Conservation (phyloP, 1,284 basidiomycete genomes). For the Clitocybe nebularis region DNA sequence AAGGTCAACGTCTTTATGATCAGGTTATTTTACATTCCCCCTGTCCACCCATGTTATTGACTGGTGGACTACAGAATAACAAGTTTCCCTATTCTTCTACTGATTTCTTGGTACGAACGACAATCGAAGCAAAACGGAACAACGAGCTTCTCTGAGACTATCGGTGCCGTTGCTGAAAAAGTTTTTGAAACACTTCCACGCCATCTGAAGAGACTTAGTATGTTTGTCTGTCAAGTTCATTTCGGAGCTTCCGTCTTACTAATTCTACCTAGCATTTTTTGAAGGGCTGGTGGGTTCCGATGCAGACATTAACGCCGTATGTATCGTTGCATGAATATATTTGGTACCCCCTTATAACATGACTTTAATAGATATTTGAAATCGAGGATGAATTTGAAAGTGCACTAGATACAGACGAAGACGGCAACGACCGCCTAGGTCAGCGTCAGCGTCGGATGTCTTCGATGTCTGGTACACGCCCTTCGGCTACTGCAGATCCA, state of each 20-base stretch:
- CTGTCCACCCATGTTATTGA: too few relatives aligned
- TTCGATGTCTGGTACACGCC: slow-evolving; percentile 16
- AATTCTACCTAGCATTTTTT: slow-evolving; percentile 75
- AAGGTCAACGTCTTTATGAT: slow-evolving; percentile 88
- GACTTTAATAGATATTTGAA: slow-evolving; percentile 66
- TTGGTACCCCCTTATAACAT: not conserved
- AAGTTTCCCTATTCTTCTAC: slow-evolving; percentile 81
- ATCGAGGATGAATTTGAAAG: slow-evolving; percentile 70
- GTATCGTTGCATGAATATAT: slow-evolving; percentile 21
- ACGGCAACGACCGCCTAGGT: slow-evolving; percentile 25
- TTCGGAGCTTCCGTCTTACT: too few relatives aligned
- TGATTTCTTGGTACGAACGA: slow-evolving; percentile 82
- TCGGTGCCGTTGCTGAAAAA: slow-evolving; percentile 62
- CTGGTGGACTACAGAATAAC: slow-evolving; percentile 52
- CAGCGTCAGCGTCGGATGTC: slow-evolving; percentile 20
- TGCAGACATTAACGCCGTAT: slow-evolving; percentile 70
- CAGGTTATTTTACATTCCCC: slow-evolving; percentile 40
- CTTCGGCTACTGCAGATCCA: slow-evolving; percentile 13
- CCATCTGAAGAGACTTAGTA: slow-evolving; percentile 67
- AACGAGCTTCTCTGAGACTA: slow-evolving; percentile 67
- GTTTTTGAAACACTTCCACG: slow-evolving; percentile 72
- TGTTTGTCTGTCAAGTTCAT: slow-evolving; percentile 22
- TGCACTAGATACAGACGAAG: slow-evolving; percentile 47
- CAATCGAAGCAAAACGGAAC: slow-evolving; percentile 65
- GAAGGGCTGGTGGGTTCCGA: slow-evolving; percentile 74